Conservation (phyloP, 257 asterid genomes). For the Solanum dulcamara region DNA sequence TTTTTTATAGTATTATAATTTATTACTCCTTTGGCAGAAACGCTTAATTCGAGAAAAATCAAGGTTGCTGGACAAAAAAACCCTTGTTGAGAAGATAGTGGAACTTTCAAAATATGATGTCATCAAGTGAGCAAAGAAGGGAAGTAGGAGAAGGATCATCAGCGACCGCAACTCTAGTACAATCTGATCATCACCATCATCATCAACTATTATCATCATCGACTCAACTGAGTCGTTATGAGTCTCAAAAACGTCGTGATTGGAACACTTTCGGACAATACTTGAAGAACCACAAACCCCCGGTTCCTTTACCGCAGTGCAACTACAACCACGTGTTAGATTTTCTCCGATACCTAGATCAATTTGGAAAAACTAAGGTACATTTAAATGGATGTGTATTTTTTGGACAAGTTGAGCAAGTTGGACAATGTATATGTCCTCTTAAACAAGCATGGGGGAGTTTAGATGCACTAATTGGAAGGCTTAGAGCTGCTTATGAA, state of each 20-base stretch:
- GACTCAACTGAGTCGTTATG: constrained; percentile 63
- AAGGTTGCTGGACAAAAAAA: background rate
- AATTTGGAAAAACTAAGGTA: constrained; percentile 86
- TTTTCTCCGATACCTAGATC: constrained; percentile 66
- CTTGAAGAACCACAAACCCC: constrained; percentile 67
- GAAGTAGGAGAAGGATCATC: constrained; percentile 29
- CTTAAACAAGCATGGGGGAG: constrained; percentile 89
- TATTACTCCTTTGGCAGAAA: background rate
- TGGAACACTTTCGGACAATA: constrained; percentile 94
- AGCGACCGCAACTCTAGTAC: background rate
- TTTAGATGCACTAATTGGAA: constrained; percentile 70
- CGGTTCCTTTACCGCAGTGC: constrained; percentile 53
- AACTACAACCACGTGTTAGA: constrained; percentile 65
- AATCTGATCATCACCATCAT: background rate
- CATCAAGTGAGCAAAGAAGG: constrained; percentile 33
- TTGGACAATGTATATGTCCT: constrained; percentile 71
- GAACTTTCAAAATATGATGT: constrained; percentile 20
- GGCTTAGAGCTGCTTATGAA: constrained; percentile 82
- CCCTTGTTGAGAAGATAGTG: background rate
- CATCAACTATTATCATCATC: constrained; percentile 3
- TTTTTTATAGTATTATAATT: background rate
- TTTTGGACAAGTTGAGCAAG: constrained; percentile 72
- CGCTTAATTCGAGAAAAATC: background rate
- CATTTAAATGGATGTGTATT: constrained; percentile 58
- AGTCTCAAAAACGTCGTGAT: constrained; percentile 81